These are phyloP conservation scores for Scheffersomyces stambukii DNA, from an alignment of 1,139 yeast genomes.

Conservation along the genomic window DNA sequence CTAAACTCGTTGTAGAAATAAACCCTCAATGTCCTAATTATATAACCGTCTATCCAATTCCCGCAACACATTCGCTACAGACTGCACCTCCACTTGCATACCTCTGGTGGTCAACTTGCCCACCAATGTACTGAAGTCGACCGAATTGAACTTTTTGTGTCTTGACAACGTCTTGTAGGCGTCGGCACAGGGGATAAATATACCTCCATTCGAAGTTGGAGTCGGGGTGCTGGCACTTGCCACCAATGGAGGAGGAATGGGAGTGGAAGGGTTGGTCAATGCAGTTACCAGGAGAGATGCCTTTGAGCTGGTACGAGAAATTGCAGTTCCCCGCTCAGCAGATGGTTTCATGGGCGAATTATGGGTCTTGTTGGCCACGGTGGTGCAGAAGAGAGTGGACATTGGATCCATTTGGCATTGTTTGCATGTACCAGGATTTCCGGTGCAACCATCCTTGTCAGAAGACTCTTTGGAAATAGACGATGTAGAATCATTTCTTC, in stretches of 20 bases:
- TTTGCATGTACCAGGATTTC: constrained; percentile 81
- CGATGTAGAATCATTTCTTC: constrained; percentile 9
- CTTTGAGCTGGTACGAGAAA: constrained; percentile 11
- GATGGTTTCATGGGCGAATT: constrained; percentile 8
- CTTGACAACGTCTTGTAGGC: constrained; percentile 82
- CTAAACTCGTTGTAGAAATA: too few relatives aligned
- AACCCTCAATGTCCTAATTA: too few relatives aligned
- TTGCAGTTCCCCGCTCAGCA: too few relatives aligned
- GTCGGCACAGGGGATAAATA: constrained; percentile 82
- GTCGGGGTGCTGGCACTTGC: constrained; percentile 6
- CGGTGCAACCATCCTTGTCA: constrained; percentile 58
- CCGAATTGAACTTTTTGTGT: constrained; percentile 69
- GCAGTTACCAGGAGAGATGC: constrained; percentile 8
- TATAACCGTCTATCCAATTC: constrained; percentile 71
- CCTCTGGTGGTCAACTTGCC: constrained; percentile 77
- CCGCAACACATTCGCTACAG: constrained; percentile 77
- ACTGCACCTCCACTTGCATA: constrained; percentile 84
- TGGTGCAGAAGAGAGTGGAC: constrained; percentile 84
- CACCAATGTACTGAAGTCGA: constrained; percentile 70
- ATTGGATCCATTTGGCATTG: constrained; percentile 86
- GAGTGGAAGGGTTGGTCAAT: constrained; percentile 17
- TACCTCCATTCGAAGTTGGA: constrained; percentile 14
- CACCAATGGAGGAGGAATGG: constrained; percentile 11
- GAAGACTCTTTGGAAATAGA: constrained; percentile 6
- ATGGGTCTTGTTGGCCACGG: constrained; percentile 56